Percentiles rank a stretch among this genome's conserved stretches.
Conservation (phyloP, 345 rosid genomes). For the Clausena lansium region DNA sequence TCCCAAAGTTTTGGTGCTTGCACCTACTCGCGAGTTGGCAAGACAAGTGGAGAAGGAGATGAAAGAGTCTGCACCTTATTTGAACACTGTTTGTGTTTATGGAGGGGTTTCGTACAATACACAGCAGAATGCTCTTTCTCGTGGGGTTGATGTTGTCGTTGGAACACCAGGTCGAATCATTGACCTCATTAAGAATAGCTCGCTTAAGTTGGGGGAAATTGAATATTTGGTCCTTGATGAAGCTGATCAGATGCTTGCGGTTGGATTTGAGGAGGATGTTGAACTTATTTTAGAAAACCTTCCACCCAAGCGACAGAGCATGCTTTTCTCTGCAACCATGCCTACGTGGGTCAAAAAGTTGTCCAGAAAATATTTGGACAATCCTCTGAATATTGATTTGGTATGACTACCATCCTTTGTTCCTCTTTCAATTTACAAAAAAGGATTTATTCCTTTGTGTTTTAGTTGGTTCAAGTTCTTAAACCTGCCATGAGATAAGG, state of each 20-base stretch:
- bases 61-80: slow-evolving; percentile 82
- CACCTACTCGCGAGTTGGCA: slow-evolving; percentile 92
- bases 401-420: slow-evolving; percentile 31
- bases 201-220: slow-evolving; percentile 85
- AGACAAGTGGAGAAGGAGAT: slow-evolving; percentile 97
- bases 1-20: slow-evolving; percentile 76
- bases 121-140: slow-evolving; percentile 79
- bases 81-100: slow-evolving; percentile 86
- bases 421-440: neutral
- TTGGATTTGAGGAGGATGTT: slow-evolving; percentile 95
- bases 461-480: neutral
- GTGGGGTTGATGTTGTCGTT: slow-evolving; percentile 95
- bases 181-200: slow-evolving; percentile 71
- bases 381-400: slow-evolving; percentile 90
- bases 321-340: slow-evolving; percentile 99
- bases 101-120: slow-evolving; percentile 89
- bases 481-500: neutral
- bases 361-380: slow-evolving; percentile 83
- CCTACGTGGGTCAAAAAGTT: slow-evolving; percentile 95
- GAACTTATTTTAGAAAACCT: slow-evolving; percentile 85
- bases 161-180: slow-evolving; percentile 98
- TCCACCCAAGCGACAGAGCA: slow-evolving; percentile 82
- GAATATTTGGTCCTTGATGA: slow-evolving; percentile 96
- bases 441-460: neutral
- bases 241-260: slow-evolving; percentile 99